Conservation (phyloP, 1,284 basidiomycete species). For the Irpex lacteus region DNA sequence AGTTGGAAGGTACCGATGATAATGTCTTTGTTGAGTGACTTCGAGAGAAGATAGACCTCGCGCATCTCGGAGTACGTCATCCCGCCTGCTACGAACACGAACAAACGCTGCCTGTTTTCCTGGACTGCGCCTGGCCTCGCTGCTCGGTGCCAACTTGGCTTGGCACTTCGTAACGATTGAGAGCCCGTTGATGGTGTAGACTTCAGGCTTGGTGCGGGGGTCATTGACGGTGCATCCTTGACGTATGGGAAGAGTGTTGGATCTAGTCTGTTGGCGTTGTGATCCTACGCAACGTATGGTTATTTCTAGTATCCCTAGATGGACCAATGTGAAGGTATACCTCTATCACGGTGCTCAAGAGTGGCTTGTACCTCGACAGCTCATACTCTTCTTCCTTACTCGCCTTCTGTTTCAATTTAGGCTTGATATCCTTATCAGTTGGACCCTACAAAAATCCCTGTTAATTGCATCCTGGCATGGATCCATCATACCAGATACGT, state of each 20-base stretch:
- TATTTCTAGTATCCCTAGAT: too few species aligned
- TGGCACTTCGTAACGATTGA: slow-evolving; percentile 78
- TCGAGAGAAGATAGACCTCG: slow-evolving; percentile 81
- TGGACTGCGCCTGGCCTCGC: slow-evolving; percentile 48
- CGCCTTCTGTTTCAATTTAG: slow-evolving; percentile 78
- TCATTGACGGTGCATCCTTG: slow-evolving; percentile 72
- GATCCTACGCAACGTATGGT: slow-evolving; percentile 54
- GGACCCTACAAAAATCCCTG: slow-evolving; percentile 43
- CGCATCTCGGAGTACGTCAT: slow-evolving; percentile 97
- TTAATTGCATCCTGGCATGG: too few species aligned
- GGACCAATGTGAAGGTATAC: slow-evolving; percentile 9
- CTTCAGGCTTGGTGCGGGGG: slow-evolving; percentile 44
- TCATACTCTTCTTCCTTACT: slow-evolving; percentile 89
- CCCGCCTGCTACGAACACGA: slow-evolving; percentile 94
- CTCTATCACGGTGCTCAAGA: slow-evolving; percentile 68
- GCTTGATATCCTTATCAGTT: slow-evolving; percentile 73
- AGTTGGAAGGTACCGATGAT: slow-evolving; percentile 69
- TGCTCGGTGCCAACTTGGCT: slow-evolving; percentile 83
- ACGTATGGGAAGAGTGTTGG: slow-evolving; percentile 85
- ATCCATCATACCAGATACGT: slow-evolving; percentile 23
- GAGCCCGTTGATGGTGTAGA: slow-evolving; percentile 35
- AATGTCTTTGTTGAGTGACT: slow-evolving; percentile 80
- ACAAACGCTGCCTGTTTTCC: slow-evolving; percentile 76
- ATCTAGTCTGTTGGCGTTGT: slow-evolving; percentile 79
- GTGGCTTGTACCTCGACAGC: slow-evolving; percentile 90